phyloP scores from a whole-genome alignment of 2,329 filamentous ascomycete species.

The Biscogniauxia sp. region DNA sequence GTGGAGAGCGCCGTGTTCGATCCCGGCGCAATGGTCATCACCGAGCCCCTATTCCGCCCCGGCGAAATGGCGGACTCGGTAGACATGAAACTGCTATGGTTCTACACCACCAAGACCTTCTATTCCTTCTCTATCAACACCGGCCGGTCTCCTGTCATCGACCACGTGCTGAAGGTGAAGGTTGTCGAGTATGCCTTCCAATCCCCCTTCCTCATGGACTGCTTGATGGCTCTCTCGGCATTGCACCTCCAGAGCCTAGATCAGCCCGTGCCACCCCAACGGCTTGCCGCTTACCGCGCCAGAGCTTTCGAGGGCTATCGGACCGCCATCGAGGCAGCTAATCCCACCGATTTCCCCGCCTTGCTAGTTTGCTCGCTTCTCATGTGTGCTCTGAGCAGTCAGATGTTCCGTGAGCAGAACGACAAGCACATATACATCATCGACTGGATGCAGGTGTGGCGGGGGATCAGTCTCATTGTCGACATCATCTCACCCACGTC shows the following conservation, averaged over 20 bases:
- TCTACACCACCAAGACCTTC: constrained; percentile 48
- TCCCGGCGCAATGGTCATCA: not conserved
- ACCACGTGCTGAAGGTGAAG: constrained; percentile 44
- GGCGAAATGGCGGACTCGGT: constrained; percentile 32
- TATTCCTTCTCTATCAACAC: constrained; percentile 44
- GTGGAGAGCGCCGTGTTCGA: constrained; percentile 1
- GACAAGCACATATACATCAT: constrained; percentile 47
- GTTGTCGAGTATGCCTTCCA: constrained; percentile 51
- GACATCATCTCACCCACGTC: constrained; percentile 34
- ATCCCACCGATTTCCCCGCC: constrained; percentile 47
- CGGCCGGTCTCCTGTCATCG: constrained; percentile 34
- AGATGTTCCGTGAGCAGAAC: constrained; percentile 49
- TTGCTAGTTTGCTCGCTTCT: constrained; percentile 51
- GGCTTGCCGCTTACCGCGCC: constrained; percentile 45
- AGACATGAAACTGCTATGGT: constrained; percentile 57
- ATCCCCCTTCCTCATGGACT: constrained; percentile 54
- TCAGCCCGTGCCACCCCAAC: constrained; percentile 38
- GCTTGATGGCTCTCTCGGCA: constrained; percentile 50
- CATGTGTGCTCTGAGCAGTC: constrained; percentile 48
- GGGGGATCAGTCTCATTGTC: constrained; percentile 50
- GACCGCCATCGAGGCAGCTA: constrained; percentile 46
- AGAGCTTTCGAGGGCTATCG: constrained; percentile 51
- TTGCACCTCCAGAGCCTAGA: constrained; percentile 46
- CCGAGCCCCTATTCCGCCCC: constrained; percentile 38
- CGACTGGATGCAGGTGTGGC: constrained; percentile 57